These are phyloP conservation scores for Piloderma croceum DNA, from an alignment of 768 basidiomycete genomes.

Conservation along the genomic window DNA sequence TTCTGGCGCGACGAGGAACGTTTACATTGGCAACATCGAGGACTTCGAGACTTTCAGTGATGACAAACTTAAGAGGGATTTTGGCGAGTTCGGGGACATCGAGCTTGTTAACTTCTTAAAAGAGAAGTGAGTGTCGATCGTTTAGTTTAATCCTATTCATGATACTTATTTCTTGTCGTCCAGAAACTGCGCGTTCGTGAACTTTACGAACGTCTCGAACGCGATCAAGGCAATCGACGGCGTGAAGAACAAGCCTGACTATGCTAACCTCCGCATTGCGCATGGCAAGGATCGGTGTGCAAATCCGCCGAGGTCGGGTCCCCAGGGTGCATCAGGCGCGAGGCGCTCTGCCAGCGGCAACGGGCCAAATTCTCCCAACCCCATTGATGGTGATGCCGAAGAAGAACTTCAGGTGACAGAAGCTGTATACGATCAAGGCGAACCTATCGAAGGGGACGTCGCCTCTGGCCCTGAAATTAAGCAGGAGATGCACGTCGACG, in stretches of 20 bases:
- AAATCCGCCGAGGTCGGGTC: slow-evolving; percentile 81
- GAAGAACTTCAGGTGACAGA: slow-evolving; percentile 12
- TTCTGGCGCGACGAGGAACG: slow-evolving; percentile 90
- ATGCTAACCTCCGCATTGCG: slow-evolving; percentile 81
- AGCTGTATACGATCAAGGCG: slow-evolving; percentile 9
- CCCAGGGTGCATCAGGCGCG: slow-evolving; percentile 57
- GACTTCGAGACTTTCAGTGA: slow-evolving; percentile 92
- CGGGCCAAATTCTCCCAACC: slow-evolving; percentile 16
- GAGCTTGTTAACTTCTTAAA: slow-evolving; percentile 94
- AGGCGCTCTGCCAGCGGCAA: slow-evolving; percentile 45
- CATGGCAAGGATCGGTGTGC: slow-evolving; percentile 97
- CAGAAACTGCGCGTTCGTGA: slow-evolving; percentile 94
- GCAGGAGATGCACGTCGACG: slow-evolving; percentile 43
- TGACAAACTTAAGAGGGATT: slow-evolving; percentile 86
- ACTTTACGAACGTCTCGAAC: slow-evolving; percentile 92
- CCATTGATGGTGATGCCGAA: slow-evolving; percentile 7
- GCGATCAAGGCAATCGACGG: slow-evolving; percentile 98
- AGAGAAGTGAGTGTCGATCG: slow-evolving; percentile 65
- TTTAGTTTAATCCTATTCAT: slow-evolving; percentile 1
- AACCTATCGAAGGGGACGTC: slow-evolving; percentile 8
- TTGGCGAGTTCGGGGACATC: slow-evolving; percentile 94
- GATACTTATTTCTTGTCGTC: slow-evolving; percentile 4
- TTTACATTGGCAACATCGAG: slow-evolving; percentile 92
- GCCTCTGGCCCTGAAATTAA: slow-evolving; percentile 19
- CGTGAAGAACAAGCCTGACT: slow-evolving; percentile 88